These are phyloP conservation scores for Tylopilus sp. DNA, from an alignment of 768 basidiomycete genomes.

Conservation along the genomic window DNA sequence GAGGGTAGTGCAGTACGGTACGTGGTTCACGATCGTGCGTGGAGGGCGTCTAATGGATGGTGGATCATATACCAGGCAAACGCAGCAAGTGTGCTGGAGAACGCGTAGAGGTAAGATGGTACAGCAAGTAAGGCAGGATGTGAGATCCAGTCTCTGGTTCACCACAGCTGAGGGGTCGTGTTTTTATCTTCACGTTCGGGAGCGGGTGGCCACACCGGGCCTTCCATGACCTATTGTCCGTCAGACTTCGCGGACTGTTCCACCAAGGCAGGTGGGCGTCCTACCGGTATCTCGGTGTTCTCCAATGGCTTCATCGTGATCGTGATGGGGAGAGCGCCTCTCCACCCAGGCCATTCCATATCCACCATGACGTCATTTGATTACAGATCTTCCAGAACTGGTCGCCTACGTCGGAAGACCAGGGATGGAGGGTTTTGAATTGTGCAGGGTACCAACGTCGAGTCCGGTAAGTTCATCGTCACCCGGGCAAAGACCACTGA, in stretches of 20 bases:
- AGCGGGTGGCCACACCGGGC: not conserved
- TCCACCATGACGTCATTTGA: too few relatives aligned
- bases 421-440: too few relatives aligned
- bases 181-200: not conserved
- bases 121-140: slow-evolving; percentile 4
- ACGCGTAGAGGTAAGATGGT: not conserved
- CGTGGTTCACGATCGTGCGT: not conserved
- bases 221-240: not conserved
- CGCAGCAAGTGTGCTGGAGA: not conserved
- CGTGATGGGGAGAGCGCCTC: too few relatives aligned
- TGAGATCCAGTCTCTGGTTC: not conserved
- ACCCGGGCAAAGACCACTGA: too few relatives aligned
- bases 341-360: too few relatives aligned
- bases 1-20: not conserved
- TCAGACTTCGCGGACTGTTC: not conserved
- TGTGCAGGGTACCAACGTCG: too few relatives aligned
- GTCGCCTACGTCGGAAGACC: too few relatives aligned
- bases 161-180: not conserved
- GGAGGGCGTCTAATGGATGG: not conserved
- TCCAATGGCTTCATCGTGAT: too few relatives aligned
- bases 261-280: too few relatives aligned
- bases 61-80: not conserved
- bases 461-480: too few relatives aligned
- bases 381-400: too few relatives aligned
- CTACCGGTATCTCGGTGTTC: too few relatives aligned